Evolutionary conservation across 768 basidiomycete species (phyloP), one percentile per base, ranked within the genome.

Genomic region (Candolleomyces aberdarensis): DNA sequence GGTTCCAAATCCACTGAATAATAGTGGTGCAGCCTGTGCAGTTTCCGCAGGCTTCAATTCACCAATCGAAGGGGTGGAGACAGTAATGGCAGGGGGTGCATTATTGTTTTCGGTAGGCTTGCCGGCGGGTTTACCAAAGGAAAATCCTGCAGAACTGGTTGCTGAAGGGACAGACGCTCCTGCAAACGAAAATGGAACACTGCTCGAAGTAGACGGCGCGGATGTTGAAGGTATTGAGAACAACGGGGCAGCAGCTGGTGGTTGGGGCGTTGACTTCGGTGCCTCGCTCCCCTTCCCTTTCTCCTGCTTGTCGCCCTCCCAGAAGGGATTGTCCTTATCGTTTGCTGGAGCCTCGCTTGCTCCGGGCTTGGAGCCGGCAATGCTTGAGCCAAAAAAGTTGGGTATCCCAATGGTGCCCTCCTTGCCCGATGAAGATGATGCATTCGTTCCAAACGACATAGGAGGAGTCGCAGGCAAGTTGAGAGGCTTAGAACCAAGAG

Each of bases 261-360:
- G 47, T 59, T 15, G 53, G 50, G 31, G 44, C 63, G 15, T n/a
- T 32, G 11, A 19, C 57, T 51, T 63, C 63, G 11, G 8, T 11
- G 36, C 3, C 36, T 36, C 36, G 36, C 36, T 36, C 11, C 1
- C 36, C 36, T 36, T 36, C 11, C 1, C 36, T 5, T 36, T 36
- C 36, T 36, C 36, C 41, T 65, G 69, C 55, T 70, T 74, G 5
- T 76, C 75, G 32, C 77, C 77, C 29, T 78, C 76, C 78, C 78
- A 81, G 19, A 81, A 67, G 0, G 78, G 77, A 63, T 80, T 80
- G 50, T 77, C 76, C 13, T 60, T 61, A 58, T 80, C 78, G 47
- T 77, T 77, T 15, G 76, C 66, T 20, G 79, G 76, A 15, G 67
- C 63, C 55, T 53, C 22, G 11, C 52, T 57, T 11, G 63, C 40